Percentiles rank a stretch among this genome's conserved stretches.
Conservation (phyloP, 2,329 filamentous ascomycete genomes). For the Thyridium curvatum region DNA sequence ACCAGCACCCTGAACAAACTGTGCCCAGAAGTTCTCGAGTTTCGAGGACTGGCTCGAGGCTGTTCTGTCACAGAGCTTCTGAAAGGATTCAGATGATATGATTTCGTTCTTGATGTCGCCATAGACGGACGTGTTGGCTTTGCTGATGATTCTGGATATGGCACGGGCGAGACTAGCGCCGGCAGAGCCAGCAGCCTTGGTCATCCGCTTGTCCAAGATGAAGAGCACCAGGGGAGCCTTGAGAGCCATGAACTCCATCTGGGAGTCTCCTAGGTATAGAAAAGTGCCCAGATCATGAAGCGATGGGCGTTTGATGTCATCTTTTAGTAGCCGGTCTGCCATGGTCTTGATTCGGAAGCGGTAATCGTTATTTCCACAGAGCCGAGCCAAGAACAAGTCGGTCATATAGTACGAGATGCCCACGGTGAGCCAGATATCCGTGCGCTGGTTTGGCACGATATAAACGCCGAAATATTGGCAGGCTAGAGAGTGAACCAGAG, state of each 20-base stretch:
- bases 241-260: constrained; percentile 81
- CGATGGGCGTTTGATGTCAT: constrained; percentile 77
- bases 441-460: constrained; percentile 74
- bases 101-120: constrained; percentile 59
- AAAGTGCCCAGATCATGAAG: constrained; percentile 73
- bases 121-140: constrained; percentile 53
- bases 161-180: constrained; percentile 68
- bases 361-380: constrained; percentile 94
- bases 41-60: constrained; percentile 61
- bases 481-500: constrained; percentile 75
- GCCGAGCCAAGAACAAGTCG: constrained; percentile 80
- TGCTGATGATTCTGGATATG: constrained; percentile 77
- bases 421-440: constrained; percentile 83
- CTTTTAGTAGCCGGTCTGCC: constrained; percentile 73
- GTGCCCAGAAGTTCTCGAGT: constrained; percentile 84
- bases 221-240: constrained; percentile 90
- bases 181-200: constrained; percentile 79
- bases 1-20: constrained; percentile 86
- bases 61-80: constrained; percentile 79
- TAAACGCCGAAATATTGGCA: constrained; percentile 94
- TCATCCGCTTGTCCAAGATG: constrained; percentile 84
- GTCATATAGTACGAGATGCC: constrained; percentile 94
- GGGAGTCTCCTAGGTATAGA: constrained; percentile 75
- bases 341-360: constrained; percentile 82
- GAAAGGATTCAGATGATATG: constrained; percentile 69